Conservation (phyloP, 148 eudicot genomes). For the Rhododendron ovatum region DNA sequence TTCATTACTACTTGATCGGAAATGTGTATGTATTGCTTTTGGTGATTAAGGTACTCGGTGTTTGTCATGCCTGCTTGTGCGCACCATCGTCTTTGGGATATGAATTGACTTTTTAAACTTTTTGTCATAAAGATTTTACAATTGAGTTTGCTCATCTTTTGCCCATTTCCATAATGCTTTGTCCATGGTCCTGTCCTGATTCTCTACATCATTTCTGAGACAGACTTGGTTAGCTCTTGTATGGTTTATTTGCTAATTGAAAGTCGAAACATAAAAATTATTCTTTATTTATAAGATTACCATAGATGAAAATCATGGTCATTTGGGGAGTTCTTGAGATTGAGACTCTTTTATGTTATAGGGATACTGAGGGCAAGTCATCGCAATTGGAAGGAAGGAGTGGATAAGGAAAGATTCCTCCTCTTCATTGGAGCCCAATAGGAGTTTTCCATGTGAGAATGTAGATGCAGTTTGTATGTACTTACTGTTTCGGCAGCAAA, state of each 20-base stretch:
- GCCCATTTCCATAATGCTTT: background rate
- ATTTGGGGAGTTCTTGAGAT: background rate
- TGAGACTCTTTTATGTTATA: background rate
- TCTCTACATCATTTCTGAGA: background rate
- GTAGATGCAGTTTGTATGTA: background rate
- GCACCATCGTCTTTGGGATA: background rate
- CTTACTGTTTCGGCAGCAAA: background rate
- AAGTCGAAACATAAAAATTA: background rate
- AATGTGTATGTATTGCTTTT: background rate
- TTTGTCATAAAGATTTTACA: background rate
- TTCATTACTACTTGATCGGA: background rate
- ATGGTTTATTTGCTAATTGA: background rate
- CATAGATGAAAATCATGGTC: background rate
- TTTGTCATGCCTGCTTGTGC: background rate
- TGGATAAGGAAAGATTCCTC: background rate
- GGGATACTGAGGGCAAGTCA: background rate
- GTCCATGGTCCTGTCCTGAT: background rate
- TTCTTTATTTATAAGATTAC: background rate
- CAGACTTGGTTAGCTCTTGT: background rate
- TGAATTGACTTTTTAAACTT: background rate
- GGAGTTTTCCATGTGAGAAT: background rate
- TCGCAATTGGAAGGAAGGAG: background rate
- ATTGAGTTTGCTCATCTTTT: background rate
- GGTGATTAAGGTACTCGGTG: background rate
- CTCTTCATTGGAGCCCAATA: background rate